phyloP scores from a whole-genome alignment of 108 stramenopile genomes.

The Stephanodiscus triporus region DNA sequence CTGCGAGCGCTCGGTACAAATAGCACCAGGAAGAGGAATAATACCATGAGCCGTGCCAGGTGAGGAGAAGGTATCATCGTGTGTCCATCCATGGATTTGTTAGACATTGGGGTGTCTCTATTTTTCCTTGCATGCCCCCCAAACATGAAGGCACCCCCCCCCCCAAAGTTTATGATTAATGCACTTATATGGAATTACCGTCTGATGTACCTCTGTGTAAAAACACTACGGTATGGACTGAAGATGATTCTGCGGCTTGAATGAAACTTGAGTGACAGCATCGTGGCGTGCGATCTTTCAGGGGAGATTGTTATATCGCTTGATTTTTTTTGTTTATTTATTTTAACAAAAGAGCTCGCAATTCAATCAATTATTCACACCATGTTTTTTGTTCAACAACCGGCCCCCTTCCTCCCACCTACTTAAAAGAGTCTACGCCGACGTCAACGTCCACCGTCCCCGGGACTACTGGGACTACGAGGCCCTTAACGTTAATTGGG shows the following conservation, averaged over 20 bases:
- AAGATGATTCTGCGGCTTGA: slow-evolving; percentile 53
- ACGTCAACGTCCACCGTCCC: slow-evolving; percentile 98
- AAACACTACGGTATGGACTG: slow-evolving; percentile 13
- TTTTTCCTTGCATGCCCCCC: no score
- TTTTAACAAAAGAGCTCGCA: neutral
- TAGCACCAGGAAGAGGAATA: neutral
- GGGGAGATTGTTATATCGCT: neutral
- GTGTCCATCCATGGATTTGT: neutral
- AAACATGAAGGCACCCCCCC: neutral
- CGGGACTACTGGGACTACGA: slow-evolving; percentile 99
- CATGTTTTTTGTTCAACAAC: neutral
- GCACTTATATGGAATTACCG: neutral
- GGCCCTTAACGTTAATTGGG: slow-evolving; percentile 97
- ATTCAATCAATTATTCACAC: neutral
- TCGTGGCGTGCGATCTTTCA: no score
- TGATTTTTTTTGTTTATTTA: neutral
- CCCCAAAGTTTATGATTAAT: neutral
- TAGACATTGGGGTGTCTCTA: neutral
- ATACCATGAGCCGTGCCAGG: slow-evolving; percentile 51
- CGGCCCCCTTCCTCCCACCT: neutral
- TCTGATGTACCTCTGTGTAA: neutral
- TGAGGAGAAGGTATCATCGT: slow-evolving; percentile 11
- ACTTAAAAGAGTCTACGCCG: slow-evolving; percentile 91
- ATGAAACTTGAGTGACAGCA: slow-evolving; percentile 27
- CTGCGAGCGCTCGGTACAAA: neutral